Evolutionary conservation across 2,329 filamentous ascomycete species (phyloP), one percentile per base, ranked within the genome.

Genomic region (Fusarium udum): DNA sequence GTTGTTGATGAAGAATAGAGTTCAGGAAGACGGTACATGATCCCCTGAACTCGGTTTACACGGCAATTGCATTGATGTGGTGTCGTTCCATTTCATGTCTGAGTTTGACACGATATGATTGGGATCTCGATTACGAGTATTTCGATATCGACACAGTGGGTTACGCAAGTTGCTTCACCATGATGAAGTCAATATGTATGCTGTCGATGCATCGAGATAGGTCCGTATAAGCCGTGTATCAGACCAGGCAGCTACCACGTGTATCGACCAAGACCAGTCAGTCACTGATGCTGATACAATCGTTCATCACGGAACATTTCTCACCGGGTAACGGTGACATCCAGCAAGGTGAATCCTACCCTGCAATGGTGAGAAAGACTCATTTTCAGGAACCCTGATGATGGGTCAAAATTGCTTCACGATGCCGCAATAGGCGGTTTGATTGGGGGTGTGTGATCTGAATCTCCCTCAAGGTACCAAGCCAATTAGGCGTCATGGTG

Each of bases 371-470:
- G 67, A 68, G 59, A 60, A 55, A 62, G 18, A 24, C 26, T 61
- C 48, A 53, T 39, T 43, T 32, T 52, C 32, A 34, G 8, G 56
- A 59, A 72, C 65, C 61, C 55, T 64, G 70, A 40, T 46, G 26
- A 61, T 53, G 60, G 55, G 43, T 39, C 51, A 71, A 71, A 46
- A 43, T 28, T 46, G 52, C 53, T 62, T 64, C 71, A 64, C 67
- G 62, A 74, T 74, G 71, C 51, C 16, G 32, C 57, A 60, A 67
- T 58, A 39, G 28, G 59, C 48, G 49, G 45, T 36, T 60, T 49
- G 39, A 40, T 26, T 66, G 45, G 46, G 52, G 59, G 59, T 7
- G 63, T 36, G 42, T 62, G 28, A 28, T 28, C 42, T 37, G 34
- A 45, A 51, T 39, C 26, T 31, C 26, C 32, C 36, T 12, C 18